phyloP scores from a whole-genome alignment of 83 land plant genomes.

The Picea mariana region DNA sequence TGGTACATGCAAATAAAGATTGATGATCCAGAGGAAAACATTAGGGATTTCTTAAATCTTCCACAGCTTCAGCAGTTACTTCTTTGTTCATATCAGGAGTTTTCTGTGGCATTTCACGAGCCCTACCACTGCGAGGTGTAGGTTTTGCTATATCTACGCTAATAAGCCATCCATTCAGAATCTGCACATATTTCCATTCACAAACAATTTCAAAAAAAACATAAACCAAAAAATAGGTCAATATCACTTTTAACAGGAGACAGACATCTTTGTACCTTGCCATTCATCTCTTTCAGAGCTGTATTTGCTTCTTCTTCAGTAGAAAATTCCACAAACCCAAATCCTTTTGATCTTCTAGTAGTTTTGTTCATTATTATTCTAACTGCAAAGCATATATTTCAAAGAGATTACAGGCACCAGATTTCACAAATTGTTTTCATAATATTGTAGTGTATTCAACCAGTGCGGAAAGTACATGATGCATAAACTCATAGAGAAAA shows the following conservation, averaged over 20 bases:
- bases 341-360: slow-evolving; percentile 70
- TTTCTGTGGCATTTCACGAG: not conserved
- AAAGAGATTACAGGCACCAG: not conserved
- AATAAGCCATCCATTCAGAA: slow-evolving; percentile 75
- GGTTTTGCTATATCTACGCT: slow-evolving; percentile 61
- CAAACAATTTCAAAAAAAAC: not conserved
- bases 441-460: slow-evolving; percentile 6
- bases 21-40: not conserved
- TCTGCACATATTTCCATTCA: slow-evolving; percentile 27
- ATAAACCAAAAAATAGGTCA: not conserved
- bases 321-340: slow-evolving; percentile 64
- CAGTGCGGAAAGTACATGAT: not conserved
- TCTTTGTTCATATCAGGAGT: not conserved
- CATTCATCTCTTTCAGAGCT: slow-evolving; percentile 76
- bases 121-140: slow-evolving; percentile 28
- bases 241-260: not conserved
- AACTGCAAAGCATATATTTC: slow-evolving; percentile 25
- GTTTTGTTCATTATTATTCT: slow-evolving; percentile 71
- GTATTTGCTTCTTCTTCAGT: slow-evolving; percentile 63
- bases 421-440: not conserved
- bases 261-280: slow-evolving; percentile 37
- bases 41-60: not conserved
- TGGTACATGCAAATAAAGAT: not conserved
- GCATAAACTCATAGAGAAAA: not conserved
- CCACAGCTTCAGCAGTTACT: not conserved